phyloP scores from a whole-genome alignment of 2,329 filamentous ascomycete genomes.

The Ophiocordyceps sinensis region DNA sequence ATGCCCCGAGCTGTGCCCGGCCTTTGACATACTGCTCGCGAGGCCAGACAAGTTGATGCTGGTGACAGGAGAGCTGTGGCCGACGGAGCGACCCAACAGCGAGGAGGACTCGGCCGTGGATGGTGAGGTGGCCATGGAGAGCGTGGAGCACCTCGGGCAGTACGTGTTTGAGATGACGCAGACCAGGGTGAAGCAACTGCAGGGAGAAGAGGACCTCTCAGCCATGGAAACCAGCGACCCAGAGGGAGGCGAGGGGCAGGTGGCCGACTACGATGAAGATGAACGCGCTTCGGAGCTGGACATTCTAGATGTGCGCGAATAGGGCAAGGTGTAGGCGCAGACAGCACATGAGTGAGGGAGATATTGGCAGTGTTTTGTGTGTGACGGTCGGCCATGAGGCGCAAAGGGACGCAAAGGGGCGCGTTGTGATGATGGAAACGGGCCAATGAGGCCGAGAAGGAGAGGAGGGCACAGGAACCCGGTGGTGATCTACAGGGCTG shows the following conservation, averaged over 20 bases:
- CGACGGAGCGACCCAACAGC: constrained; percentile 39
- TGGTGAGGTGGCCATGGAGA: constrained; percentile 62
- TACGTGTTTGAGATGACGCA: constrained; percentile 96
- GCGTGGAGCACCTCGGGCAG: constrained; percentile 85
- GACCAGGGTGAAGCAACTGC: constrained; percentile 36
- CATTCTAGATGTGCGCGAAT: background rate
- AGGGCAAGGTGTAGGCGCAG: too few relatives aligned
- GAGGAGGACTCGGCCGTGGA: constrained; percentile 28
- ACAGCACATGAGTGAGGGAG: too few relatives aligned
- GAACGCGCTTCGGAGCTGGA: constrained; percentile 15
- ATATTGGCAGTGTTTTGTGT: too few relatives aligned
- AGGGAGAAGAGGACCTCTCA: constrained; percentile 18
- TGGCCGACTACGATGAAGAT: constrained; percentile 15
- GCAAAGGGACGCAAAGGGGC: too few relatives aligned
- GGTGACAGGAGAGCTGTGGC: constrained; percentile 77
- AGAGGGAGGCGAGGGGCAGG: constrained; percentile 14
- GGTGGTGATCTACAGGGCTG: too few relatives aligned
- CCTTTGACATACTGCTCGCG: constrained; percentile 64
- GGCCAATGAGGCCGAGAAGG: too few relatives aligned
- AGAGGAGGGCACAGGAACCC: too few relatives aligned
- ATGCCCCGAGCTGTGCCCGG: constrained; percentile 74
- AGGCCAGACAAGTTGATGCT: constrained; percentile 72
- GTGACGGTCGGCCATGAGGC: too few relatives aligned
- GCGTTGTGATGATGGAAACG: too few relatives aligned
- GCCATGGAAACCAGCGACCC: constrained; percentile 8